These are phyloP conservation scores for Bipolaris bicolor DNA, from an alignment of 2,329 filamentous ascomycete species.

Conservation along the genomic window DNA sequence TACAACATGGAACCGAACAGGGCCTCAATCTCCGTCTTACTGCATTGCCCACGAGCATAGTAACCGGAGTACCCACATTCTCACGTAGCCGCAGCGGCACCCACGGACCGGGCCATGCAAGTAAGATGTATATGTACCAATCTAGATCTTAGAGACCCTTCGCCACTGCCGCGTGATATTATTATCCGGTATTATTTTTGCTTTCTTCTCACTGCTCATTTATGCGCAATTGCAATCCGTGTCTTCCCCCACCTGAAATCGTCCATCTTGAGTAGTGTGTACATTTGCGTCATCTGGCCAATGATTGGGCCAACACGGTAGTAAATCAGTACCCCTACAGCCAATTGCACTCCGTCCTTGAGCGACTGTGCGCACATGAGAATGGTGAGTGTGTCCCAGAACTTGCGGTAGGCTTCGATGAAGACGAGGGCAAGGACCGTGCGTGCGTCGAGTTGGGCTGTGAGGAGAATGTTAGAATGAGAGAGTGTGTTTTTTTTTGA, in stretches of 20 bases:
- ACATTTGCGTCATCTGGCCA: slow-evolving; percentile 4
- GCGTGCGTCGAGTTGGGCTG: not conserved
- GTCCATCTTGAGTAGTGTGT: slow-evolving; percentile 9
- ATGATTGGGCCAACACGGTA: not conserved
- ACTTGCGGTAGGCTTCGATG: slow-evolving; percentile 1
- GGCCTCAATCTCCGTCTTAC: too few relatives aligned
- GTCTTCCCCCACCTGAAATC: slow-evolving; percentile 15
- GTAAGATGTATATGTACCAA: too few relatives aligned
- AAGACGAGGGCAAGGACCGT: not conserved
- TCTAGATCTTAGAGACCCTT: too few relatives aligned
- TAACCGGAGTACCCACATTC: too few relatives aligned
- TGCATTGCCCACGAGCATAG: too few relatives aligned
- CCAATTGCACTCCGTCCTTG: not conserved
- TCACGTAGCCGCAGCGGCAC: too few relatives aligned
- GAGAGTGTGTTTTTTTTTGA: too few relatives aligned
- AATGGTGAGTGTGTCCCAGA: not conserved
- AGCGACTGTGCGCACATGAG: not conserved
- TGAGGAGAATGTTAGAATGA: not conserved
- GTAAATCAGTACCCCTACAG: slow-evolving; percentile 1
- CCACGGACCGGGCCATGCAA: too few relatives aligned
- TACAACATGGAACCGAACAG: not conserved
- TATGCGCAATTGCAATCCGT: not conserved
- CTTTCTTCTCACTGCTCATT: not conserved
- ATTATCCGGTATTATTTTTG: not conserved
- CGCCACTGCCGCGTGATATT: too few relatives aligned